Conservation (phyloP, 768 basidiomycete species). For the Sistotremastrum suecicum region DNA sequence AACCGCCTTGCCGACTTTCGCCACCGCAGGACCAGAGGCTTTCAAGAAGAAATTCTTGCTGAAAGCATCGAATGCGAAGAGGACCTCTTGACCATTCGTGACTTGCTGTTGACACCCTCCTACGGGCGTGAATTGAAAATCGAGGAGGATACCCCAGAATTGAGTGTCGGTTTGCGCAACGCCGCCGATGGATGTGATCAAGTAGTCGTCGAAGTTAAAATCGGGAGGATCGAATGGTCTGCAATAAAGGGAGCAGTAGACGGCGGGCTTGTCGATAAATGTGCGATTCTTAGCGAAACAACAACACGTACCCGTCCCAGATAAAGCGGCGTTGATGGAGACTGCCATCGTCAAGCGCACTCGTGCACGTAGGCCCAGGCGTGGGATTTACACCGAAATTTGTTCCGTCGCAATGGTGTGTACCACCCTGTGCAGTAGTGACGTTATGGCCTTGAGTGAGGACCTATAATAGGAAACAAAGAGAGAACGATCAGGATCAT, state of each 20-base stretch:
- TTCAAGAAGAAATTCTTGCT: conserved; percentile 19
- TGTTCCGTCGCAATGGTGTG: conserved; percentile 30
- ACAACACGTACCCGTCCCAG: conserved; percentile 24
- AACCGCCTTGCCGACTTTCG: conserved; percentile 13
- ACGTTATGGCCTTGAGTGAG: conserved; percentile 27
- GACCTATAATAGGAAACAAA: conserved; percentile 6
- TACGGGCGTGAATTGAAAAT: conserved; percentile 21
- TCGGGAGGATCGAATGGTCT: too few species aligned
- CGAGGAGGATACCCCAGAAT: conserved; percentile 24
- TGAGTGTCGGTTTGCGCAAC: conserved; percentile 17
- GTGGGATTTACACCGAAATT: conserved; percentile 20
- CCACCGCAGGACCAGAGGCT: conserved; percentile 20
- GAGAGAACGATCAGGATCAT: too few species aligned
- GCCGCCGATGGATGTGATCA: conserved; percentile 25
- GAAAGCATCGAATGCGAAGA: conserved; percentile 28
- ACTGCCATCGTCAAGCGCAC: conserved; percentile 20
- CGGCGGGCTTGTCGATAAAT: conserved; percentile 12
- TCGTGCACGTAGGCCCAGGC: conserved; percentile 28
- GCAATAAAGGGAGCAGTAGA: too few species aligned
- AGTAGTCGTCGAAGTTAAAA: conserved; percentile 25
- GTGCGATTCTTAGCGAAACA: conserved; percentile 14
- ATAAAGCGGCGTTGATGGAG: conserved; percentile 12
- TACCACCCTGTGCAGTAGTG: conserved; percentile 23
- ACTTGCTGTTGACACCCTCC: conserved; percentile 30
- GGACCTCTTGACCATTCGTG: conserved; percentile 15